Evolutionary conservation across 2,329 filamentous ascomycete species (phyloP).

Genomic region (Pseudocercospora cruenta): DNA sequence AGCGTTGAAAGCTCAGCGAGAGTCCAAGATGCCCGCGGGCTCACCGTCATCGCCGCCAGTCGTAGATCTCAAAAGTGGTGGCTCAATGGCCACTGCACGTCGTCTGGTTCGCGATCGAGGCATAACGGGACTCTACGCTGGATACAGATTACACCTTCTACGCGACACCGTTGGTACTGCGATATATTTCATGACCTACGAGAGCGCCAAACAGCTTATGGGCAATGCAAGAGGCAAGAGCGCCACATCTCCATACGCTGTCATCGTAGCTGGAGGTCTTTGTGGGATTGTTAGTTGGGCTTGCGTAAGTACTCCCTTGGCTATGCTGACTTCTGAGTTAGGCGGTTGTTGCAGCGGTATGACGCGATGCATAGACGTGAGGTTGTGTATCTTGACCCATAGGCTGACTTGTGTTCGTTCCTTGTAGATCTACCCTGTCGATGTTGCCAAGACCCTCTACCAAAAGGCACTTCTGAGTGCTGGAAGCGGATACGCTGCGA

Average conservation of each 20-base stretch:
- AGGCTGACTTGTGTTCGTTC: conserved; percentile 9
- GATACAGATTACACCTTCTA: conserved; percentile 80
- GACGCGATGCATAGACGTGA: background rate
- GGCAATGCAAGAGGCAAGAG: conserved; percentile 73
- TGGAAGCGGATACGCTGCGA: conserved; percentile 51
- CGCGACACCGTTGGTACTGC: conserved; percentile 81
- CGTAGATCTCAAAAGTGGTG: conserved; percentile 31
- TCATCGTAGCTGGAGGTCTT: conserved; percentile 75
- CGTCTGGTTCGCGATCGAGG: conserved; percentile 78
- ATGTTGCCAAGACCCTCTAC: conserved; percentile 83
- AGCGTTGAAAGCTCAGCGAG: conserved; percentile 7
- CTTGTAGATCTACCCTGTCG: conserved; percentile 62
- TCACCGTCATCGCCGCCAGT: background rate
- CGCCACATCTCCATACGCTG: conserved; percentile 77
- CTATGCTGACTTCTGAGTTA: background rate
- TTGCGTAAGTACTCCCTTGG: conserved; percentile 58
- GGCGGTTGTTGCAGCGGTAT: conserved; percentile 7
- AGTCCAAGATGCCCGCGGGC: conserved; percentile 4
- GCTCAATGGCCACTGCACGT: conserved; percentile 62
- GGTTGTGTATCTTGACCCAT: background rate
- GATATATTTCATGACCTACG: conserved; percentile 88
- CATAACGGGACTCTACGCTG: conserved; percentile 74
- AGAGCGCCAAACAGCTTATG: conserved; percentile 80
- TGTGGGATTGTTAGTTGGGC: conserved; percentile 86
- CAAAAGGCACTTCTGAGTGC: conserved; percentile 78